Evolutionary conservation across 192 early-diverging fungal species (phyloP), one percentile per base, ranked within the genome.

Genomic region (Dissophora ornata): DNA sequence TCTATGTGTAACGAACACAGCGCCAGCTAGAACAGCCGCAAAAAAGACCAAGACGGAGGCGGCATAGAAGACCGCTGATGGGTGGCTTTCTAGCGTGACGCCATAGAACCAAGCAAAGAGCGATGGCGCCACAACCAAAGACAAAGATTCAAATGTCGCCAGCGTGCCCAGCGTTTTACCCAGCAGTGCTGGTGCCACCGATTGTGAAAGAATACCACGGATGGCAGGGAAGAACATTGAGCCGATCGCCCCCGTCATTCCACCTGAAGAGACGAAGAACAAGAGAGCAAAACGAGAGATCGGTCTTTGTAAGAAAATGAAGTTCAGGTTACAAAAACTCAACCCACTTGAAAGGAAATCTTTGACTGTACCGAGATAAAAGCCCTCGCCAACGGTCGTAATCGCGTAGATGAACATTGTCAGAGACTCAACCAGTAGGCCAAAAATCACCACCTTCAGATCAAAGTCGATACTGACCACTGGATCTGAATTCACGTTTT

Each of bases 131-230:
- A 75, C 22, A 0, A 56, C 63, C 1, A 51, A 48, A 0, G 71
- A 33, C 46, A 75, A 10, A 12, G 71, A 75, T 32, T 75, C 71
- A 25, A 75, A 75, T 30, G 57, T 67, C 29, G 63, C 71, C 30
- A 75, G 22, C 22, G 71, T 75, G 2, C 71, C 71, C 29, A 75
- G 28, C 1, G 57, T 56, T 26, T 44, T 38, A 22, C 71, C 71
- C 6, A 67, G 19, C 26, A 60, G 4, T 25, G 66, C 71, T 10
- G 71, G 57, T 18, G 71, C 38, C 1, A 75, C 63, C 7, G 63
- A 51, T 3, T 57, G 71, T 33, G 71, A 67, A 22, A 75, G 30
- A n/a, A 75, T 61, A 0, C 71, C 63, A 48, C 71, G 71, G 3
- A 55, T 38, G 0, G 71, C 71, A 4, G 71, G 71, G 51, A 67